Conservation (phyloP, 1,284 basidiomycete genomes). For the Cystobasidium pallidum region DNA sequence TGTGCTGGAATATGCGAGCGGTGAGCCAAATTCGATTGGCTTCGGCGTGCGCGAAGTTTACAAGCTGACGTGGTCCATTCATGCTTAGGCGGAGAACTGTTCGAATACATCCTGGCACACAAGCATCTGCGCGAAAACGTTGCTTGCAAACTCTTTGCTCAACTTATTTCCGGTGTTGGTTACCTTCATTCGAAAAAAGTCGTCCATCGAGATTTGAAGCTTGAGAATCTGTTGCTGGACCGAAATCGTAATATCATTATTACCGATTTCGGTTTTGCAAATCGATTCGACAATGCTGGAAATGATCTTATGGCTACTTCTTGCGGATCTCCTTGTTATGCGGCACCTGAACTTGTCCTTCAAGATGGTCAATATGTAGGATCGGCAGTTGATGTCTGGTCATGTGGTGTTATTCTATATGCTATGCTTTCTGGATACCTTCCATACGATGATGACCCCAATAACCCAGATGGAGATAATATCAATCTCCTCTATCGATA, state of each 20-base stretch:
- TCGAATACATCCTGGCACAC: slow-evolving; percentile 98
- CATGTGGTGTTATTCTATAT: slow-evolving; percentile 97
- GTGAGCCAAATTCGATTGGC: slow-evolving; percentile 53
- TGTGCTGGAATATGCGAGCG: slow-evolving; percentile 95
- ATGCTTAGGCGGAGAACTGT: slow-evolving; percentile 81
- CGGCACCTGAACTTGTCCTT: slow-evolving; percentile 98
- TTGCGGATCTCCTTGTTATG: slow-evolving; percentile 97
- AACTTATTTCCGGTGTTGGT: slow-evolving; percentile 97
- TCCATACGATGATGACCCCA: slow-evolving; percentile 99
- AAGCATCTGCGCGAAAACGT: slow-evolving; percentile 94
- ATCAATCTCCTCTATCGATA: slow-evolving; percentile 99
- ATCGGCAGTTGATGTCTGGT: slow-evolving; percentile 99
- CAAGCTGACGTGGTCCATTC: not conserved
- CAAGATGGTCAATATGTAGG: slow-evolving; percentile 97
- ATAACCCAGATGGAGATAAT: slow-evolving; percentile 98
- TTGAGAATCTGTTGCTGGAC: slow-evolving; percentile 96
- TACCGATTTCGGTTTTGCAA: slow-evolving; percentile 99
- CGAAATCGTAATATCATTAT: slow-evolving; percentile 98
- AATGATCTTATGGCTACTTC: slow-evolving; percentile 99
- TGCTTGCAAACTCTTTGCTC: slow-evolving; percentile 93
- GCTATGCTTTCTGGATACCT: slow-evolving; percentile 99
- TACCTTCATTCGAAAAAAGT: slow-evolving; percentile 99
- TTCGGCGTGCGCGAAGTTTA: not conserved
- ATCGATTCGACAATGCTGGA: slow-evolving; percentile 81
- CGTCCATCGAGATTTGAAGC: slow-evolving; percentile 97